phyloP scores from a whole-genome alignment of 352 stramenopile genomes.

The Phytophthora vignae region DNA sequence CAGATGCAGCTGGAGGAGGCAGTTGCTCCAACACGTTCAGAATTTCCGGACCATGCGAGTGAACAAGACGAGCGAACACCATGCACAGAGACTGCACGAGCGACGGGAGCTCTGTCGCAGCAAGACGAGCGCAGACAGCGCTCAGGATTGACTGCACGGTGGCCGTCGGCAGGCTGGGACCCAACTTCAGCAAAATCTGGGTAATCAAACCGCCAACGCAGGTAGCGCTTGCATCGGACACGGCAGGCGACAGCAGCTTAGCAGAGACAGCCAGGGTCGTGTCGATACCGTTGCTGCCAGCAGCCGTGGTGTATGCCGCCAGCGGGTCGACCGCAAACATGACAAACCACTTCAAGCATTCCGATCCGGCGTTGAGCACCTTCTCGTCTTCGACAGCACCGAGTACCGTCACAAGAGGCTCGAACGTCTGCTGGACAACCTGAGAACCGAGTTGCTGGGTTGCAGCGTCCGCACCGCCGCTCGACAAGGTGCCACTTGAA shows the following conservation, averaged over 20 bases:
- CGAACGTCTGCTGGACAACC: slow-evolving; percentile 77
- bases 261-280: slow-evolving; percentile 74
- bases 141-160: slow-evolving; percentile 83
- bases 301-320: slow-evolving; percentile 48
- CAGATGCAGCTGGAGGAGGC: slow-evolving; percentile 41
- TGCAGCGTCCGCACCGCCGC: slow-evolving; percentile 33
- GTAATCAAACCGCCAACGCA: slow-evolving; percentile 83
- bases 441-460: slow-evolving; percentile 64
- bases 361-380: slow-evolving; percentile 73
- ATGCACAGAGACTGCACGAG: slow-evolving; percentile 84
- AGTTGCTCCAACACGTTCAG: slow-evolving; percentile 78
- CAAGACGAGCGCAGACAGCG: slow-evolving; percentile 74
- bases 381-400: slow-evolving; percentile 76
- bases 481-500: slow-evolving; percentile 35
- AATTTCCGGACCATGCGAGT: slow-evolving; percentile 74
- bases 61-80: slow-evolving; percentile 83
- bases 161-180: slow-evolving; percentile 55
- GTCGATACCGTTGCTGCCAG: slow-evolving; percentile 64
- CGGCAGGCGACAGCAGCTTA: slow-evolving; percentile 67
- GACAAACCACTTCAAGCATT: slow-evolving; percentile 88
- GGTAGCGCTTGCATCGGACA: slow-evolving; percentile 79
- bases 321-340: slow-evolving; percentile 80
- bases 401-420: slow-evolving; percentile 73
- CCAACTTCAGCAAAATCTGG: slow-evolving; percentile 80
- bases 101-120: slow-evolving; percentile 70